These are phyloP conservation scores for Nematocida sp. DNA, from an alignment of 371 early-diverging fungal genomes.

Conservation along the genomic window DNA sequence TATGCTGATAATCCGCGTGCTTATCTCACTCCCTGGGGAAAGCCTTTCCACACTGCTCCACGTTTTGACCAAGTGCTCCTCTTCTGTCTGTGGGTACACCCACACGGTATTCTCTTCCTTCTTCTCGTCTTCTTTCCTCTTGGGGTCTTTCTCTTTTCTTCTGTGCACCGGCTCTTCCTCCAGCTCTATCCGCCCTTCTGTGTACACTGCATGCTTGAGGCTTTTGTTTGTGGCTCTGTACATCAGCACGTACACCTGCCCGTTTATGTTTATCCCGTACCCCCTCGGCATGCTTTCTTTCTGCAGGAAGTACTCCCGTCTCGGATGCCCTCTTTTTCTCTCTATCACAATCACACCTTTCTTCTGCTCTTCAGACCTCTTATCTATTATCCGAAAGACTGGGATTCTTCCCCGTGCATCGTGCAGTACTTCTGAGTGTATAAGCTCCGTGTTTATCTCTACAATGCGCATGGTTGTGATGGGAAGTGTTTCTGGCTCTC, in stretches of 20 bases:
- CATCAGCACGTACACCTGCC: conserved; percentile 12
- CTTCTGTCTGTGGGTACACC: background rate
- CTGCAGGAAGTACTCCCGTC: conserved; percentile 24
- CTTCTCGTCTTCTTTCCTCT: background rate
- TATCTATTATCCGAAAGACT: conserved; percentile 29
- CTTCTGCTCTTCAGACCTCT: background rate
- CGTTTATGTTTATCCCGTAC: conserved; percentile 17
- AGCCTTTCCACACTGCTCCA: background rate
- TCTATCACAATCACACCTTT: conserved; percentile 32
- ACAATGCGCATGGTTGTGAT: conserved; percentile 37
- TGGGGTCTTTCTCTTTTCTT: background rate
- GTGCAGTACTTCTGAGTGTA: conserved; percentile 27
- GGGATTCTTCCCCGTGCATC: conserved; percentile 37
- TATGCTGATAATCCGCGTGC: conserved; percentile 26
- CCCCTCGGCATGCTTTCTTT: conserved; percentile 12
- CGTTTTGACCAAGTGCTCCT: background rate
- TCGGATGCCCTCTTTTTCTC: background rate
- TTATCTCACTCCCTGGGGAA: conserved; percentile 3
- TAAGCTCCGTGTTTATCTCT: conserved; percentile 10
- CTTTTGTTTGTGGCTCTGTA: background rate
- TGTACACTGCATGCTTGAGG: background rate
- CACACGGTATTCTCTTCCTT: background rate
- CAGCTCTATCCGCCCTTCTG: background rate
- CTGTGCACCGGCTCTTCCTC: background rate
- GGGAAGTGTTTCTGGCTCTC: background rate